Conservation (phyloP, 2,329 filamentous ascomycete species). For the Epichloe glyceriae region DNA sequence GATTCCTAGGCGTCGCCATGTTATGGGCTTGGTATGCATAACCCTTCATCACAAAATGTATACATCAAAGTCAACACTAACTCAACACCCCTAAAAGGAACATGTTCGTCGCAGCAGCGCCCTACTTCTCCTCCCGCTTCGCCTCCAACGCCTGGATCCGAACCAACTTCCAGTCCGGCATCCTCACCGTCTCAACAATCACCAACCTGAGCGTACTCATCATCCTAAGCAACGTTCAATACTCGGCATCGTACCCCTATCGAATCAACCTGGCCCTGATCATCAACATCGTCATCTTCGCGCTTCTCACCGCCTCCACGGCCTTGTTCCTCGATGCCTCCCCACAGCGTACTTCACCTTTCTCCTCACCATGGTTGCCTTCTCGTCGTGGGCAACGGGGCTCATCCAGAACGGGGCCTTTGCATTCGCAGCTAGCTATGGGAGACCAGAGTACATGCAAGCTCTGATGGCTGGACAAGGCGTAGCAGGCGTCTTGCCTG, state of each 20-base stretch:
- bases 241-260: conserved; percentile 72
- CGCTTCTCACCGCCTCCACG: conserved; percentile 69
- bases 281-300: conserved; percentile 67
- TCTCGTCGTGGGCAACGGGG: conserved; percentile 67
- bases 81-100: conserved; percentile 41
- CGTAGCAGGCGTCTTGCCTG: conserved; percentile 79
- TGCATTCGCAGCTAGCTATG: conserved; percentile 79
- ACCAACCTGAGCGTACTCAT: conserved; percentile 69
- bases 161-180: conserved; percentile 77
- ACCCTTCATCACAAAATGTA: not conserved
- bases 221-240: conserved; percentile 67
- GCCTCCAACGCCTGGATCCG: conserved; percentile 55
- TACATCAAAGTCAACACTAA: too few relatives aligned
- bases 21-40: conserved; percentile 78
- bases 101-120: conserved; percentile 92
- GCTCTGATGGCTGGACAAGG: conserved; percentile 93
- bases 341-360: conserved; percentile 63
- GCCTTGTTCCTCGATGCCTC: conserved; percentile 49
- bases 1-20: conserved; percentile 82
- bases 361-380: conserved; percentile 67
- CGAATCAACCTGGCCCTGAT: conserved; percentile 68
- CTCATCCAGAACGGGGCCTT: conserved; percentile 91
- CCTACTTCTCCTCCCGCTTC: conserved; percentile 84
- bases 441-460: conserved; percentile 79
- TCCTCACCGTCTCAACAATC: conserved; percentile 73